Conservation (phyloP, 2,329 filamentous ascomycete species). For the Xylaria sp. region DNA sequence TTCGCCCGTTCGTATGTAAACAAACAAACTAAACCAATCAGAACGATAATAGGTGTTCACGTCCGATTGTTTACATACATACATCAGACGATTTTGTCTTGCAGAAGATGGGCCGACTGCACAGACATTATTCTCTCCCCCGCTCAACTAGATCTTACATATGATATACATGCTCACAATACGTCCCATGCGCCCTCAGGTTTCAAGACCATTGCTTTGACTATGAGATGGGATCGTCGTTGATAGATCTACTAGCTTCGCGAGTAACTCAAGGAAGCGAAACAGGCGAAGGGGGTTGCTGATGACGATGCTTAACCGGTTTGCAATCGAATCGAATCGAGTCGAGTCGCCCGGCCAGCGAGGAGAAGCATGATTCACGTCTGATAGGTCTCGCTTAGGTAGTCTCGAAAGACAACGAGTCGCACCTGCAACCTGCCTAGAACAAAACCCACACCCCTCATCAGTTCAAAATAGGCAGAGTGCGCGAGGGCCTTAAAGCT, state of each 20-base stretch:
- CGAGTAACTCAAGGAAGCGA: too few species aligned
- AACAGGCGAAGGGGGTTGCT: too few species aligned
- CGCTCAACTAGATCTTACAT: too few species aligned
- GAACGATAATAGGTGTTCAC: neutral
- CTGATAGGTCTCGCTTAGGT: neutral
- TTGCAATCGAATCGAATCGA: too few species aligned
- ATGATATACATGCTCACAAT: too few species aligned
- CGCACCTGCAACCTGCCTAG: neutral
- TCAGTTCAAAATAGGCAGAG: too few species aligned
- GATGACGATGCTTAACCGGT: too few species aligned
- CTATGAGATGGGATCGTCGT: neutral
- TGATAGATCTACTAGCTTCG: too few species aligned
- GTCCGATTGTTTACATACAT: neutral
- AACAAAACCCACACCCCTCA: neutral
- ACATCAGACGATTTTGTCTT: neutral
- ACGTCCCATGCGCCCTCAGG: neutral
- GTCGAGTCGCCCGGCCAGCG: too few species aligned
- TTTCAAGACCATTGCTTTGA: neutral
- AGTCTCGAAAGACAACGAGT: neutral
- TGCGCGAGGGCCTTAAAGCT: neutral
- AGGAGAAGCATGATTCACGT: neutral
- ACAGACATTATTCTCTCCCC: neutral
- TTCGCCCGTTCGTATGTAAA: neutral
- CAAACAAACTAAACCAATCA: neutral
- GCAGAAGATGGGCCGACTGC: neutral